Conservation (phyloP, 257 asterid species). For the Solanum ossicruentum region DNA sequence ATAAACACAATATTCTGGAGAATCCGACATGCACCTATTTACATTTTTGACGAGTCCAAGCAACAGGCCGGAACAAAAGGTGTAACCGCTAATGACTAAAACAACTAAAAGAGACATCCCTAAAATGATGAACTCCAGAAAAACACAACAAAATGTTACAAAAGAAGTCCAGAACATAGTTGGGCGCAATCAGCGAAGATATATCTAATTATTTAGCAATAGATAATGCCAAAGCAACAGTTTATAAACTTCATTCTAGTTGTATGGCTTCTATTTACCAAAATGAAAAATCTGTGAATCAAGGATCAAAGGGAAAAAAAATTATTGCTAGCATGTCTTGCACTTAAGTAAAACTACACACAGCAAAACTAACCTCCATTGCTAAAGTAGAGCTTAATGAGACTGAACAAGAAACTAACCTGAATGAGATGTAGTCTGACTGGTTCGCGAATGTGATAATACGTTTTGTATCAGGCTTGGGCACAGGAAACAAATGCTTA, state of each 20-base stretch:
- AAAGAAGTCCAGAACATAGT: background rate
- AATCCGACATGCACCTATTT: background rate
- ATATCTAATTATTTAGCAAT: background rate
- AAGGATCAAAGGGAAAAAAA: background rate
- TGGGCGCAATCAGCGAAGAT: background rate
- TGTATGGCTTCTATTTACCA: background rate
- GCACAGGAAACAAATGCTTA: constrained; percentile 85
- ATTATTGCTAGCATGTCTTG: background rate
- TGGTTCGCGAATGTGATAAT: constrained; percentile 71
- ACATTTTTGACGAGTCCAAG: background rate
- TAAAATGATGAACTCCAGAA: background rate
- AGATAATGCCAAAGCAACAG: background rate
- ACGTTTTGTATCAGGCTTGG: constrained; percentile 85
- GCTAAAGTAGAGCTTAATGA: background rate
- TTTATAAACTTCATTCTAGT: background rate
- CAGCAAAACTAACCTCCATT: background rate
- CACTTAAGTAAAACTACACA: background rate
- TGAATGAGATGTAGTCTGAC: constrained; percentile 78
- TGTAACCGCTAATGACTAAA: background rate
- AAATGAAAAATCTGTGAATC: background rate
- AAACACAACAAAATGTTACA: background rate
- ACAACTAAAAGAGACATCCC: background rate
- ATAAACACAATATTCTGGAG: background rate
- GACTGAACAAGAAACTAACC: constrained; percentile 27
- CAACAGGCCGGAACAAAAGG: background rate